These are phyloP conservation scores for Plasmodium knowlesi DNA, from an alignment of 169 alveolate species.

Conservation along the genomic window DNA sequence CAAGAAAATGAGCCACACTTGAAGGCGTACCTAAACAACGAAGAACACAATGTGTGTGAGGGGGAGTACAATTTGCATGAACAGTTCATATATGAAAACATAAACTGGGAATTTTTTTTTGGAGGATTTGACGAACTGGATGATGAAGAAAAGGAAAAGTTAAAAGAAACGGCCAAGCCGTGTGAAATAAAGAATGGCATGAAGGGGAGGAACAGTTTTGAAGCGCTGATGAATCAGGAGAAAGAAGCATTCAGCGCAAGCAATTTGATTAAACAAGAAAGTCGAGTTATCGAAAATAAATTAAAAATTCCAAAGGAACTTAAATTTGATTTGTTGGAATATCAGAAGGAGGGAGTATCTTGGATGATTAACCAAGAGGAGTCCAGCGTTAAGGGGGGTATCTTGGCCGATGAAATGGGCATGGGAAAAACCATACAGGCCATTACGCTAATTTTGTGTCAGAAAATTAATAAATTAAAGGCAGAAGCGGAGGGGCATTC, in stretches of 20 bases:
- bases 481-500: not conserved
- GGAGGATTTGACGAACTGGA: conserved; percentile 50
- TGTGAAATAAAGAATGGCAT: not conserved
- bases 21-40: conserved; percentile 14
- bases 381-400: conserved; percentile 82
- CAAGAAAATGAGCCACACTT: conserved; percentile 24
- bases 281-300: conserved; percentile 41
- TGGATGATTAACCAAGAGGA: conserved; percentile 87
- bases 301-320: conserved; percentile 75
- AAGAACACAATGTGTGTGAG: not conserved
- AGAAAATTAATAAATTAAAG: conserved; percentile 57
- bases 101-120: conserved; percentile 61
- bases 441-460: conserved; percentile 76
- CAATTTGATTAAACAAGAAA: conserved; percentile 22
- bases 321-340: conserved; percentile 65
- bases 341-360: conserved; percentile 84
- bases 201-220: conserved; percentile 27
- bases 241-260: not conserved
- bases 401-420: conserved; percentile 92
- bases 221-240: conserved; percentile 39
- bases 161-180: conserved; percentile 31
- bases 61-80: conserved; percentile 12
- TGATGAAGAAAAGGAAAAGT: conserved; percentile 41
- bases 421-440: conserved; percentile 88
- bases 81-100: conserved; percentile 16